Base-by-base conservation (phyloP, 1,139 yeast species). In the Wickerhamiella infanticola region DNA sequence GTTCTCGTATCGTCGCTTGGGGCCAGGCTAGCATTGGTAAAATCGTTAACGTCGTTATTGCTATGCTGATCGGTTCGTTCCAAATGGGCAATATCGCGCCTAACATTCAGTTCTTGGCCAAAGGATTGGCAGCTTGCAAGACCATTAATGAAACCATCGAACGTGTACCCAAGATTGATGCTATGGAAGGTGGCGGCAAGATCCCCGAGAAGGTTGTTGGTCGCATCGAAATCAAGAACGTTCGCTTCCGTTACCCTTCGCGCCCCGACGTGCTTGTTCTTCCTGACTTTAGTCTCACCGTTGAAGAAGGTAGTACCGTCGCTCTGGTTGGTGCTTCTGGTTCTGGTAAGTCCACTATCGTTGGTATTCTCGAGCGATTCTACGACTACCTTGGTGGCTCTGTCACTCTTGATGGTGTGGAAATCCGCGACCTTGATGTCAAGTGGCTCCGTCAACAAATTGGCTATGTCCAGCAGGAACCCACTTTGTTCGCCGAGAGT, bases 291-390 rank as follows among this genome's bases (percentile, higher is more conserved):
- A 66, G 73, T 37, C 72, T 86, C 45, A 68, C 64, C 8, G 72
- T 86, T 35, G 63, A 69, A 11, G 74, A 82, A 3, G 86, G 90
- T 13, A 79, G 85, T 46, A 83, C 85, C 49, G 78, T 90, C 5
- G 90, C 95, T 58, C 72, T 86, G 46, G 95, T 85, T 13, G 96
- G 96, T 1, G 83, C 90, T 13, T 82, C 94, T 23, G 96, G 96
- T 0, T 79, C 93, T 48, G 96, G 96, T 23, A 86, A 86, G 59
- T 81, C 94, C 4, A 86, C 96, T 0, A 73, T 86, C 36, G 80
- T 88, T 1, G 75, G 85, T 5, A 64, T 86, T 43, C 63, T 86
- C 24, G 68, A 85, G 51, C 70, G 95, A 45, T 77, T 83, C 48
- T 84, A 85, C 60, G 69, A 70, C 40, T 70, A 73, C 2, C 70